Base-by-base conservation (phyloP, 805 yeast genomes). In the Blastobotrys chiropterorum region DNA sequence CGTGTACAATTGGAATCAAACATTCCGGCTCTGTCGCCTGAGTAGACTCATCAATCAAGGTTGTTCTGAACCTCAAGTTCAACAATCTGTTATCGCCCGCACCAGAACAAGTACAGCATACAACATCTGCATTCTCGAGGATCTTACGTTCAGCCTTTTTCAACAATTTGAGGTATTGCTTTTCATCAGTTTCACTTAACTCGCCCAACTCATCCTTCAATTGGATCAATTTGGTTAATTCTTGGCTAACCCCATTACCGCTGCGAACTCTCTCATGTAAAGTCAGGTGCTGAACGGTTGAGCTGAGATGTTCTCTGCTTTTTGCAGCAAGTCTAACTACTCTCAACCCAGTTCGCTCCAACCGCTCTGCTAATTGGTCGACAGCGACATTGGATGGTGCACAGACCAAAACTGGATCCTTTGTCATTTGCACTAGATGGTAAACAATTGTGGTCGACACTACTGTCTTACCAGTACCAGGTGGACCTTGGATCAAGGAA, bases 341-440 rank as follows among this genome's bases (percentile, higher is more conserved):
- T 16, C 80, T 80, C 52, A 90, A 68, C 0, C 95, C 95, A 26
- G 88, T 67, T n/a, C 68, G 65, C 50, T 81, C 77, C 44, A 90
- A 72, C 60, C 90, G 85, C 7, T 76, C 77, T 1, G 96, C 88
- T 51, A 90, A 74, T 70, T 90, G 96, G 66, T 90, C 97, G 31
- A 88, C 96, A 0, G 97, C 97, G 47, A 90, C 92, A 67, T 90
- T 90, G 17, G 96, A 90, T 19, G 97, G 97, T 2, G 97, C 97
- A 73, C 96, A 88, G 2, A 90, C 97, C 41, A 90, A 73, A 6
- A 90, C 81, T 55, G 80, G 79, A 46, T 80, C 82, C 51, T 79
- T 78, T 59, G 79, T 80, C 54, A 82, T 62, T 53, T 80, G 79
- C 2, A 82, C 74, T 50, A 89, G 70, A 61, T 88, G 96, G 59